phyloP scores from a whole-genome alignment of 139 green algal species.

The Micractinium sp. region DNA sequence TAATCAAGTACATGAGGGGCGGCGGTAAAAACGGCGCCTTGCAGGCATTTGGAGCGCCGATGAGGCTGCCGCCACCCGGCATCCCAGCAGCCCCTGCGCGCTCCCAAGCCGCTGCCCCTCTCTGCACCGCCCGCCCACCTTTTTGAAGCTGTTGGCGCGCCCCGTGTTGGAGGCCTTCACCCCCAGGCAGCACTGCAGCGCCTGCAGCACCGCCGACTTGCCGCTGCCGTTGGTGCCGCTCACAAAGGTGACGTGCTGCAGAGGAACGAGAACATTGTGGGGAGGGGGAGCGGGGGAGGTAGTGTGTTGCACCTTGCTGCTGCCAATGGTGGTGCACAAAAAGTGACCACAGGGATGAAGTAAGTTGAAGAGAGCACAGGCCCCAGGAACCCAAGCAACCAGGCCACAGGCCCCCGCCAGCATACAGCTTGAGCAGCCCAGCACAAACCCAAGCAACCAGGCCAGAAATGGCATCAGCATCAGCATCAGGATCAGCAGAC shows the following conservation, averaged over 20 bases:
- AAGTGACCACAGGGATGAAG: too few relatives aligned
- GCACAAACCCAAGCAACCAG: background rate
- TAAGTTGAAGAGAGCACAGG: background rate
- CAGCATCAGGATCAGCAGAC: background rate
- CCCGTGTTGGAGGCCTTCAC: constrained; percentile 65
- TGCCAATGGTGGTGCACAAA: too few relatives aligned
- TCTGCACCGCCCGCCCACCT: constrained; percentile 23
- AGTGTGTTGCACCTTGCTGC: too few relatives aligned
- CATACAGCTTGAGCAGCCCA: too few relatives aligned
- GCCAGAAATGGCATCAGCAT: background rate
- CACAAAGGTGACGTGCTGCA: constrained; percentile 51
- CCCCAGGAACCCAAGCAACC: background rate
- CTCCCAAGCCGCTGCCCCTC: too few relatives aligned
- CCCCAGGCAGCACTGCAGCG: constrained; percentile 79
- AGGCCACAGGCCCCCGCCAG: background rate
- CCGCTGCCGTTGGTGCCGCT: constrained; percentile 49
- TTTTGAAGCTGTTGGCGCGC: constrained; percentile 19
- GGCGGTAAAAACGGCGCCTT: background rate
- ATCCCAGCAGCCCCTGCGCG: too few relatives aligned
- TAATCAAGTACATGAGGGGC: too few relatives aligned
- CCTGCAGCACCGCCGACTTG: constrained; percentile 44
- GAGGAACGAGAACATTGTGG: too few relatives aligned
- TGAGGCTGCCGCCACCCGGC: background rate
- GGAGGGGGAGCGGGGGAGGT: too few relatives aligned
- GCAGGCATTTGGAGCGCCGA: background rate